Percentiles rank a stretch among this genome's conserved stretches.
phyloP scores from a whole-genome alignment of 2,329 filamentous ascomycete species.

The Colletotrichum falcatum region DNA sequence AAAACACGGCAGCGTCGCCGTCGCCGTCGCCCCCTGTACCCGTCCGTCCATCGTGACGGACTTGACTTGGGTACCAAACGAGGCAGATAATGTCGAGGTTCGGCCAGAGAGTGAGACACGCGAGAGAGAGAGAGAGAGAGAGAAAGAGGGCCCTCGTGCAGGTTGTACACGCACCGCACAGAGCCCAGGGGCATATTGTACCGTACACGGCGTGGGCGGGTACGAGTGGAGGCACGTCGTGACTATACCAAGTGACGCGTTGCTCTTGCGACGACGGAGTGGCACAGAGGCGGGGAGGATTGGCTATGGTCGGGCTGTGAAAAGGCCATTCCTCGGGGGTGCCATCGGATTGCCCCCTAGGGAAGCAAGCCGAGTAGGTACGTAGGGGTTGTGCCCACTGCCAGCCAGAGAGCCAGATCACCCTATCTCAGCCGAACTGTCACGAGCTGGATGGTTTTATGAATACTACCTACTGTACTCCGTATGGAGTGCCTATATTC shows the following conservation, averaged over 20 bases:
- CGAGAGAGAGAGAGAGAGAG: background rate
- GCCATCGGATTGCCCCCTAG: constrained; percentile 11
- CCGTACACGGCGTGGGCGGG: constrained; percentile 2
- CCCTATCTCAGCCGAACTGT: background rate
- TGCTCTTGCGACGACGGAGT: constrained; percentile 33
- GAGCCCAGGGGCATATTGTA: too few relatives aligned
- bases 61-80: background rate
- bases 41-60: background rate
- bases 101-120: too few relatives aligned
- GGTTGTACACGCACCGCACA: background rate
- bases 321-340: background rate
- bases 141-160: too few relatives aligned
- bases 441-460: constrained; percentile 2
- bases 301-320: constrained; percentile 11
- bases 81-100: background rate
- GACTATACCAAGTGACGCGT: constrained; percentile 38
- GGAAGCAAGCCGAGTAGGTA: background rate
- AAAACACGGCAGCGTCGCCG: background rate
- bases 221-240: constrained; percentile 26
- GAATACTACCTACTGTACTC: too few relatives aligned
- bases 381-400: background rate
- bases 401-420: constrained; percentile 4
- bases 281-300: constrained; percentile 22
- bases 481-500: too few relatives aligned
- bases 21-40: background rate